A percentile compares a stretch with the other conserved stretches of the same genome.
Evolutionary conservation across 2,329 filamentous ascomycete genomes (phyloP).

Genomic region (Microcera coccophila): DNA sequence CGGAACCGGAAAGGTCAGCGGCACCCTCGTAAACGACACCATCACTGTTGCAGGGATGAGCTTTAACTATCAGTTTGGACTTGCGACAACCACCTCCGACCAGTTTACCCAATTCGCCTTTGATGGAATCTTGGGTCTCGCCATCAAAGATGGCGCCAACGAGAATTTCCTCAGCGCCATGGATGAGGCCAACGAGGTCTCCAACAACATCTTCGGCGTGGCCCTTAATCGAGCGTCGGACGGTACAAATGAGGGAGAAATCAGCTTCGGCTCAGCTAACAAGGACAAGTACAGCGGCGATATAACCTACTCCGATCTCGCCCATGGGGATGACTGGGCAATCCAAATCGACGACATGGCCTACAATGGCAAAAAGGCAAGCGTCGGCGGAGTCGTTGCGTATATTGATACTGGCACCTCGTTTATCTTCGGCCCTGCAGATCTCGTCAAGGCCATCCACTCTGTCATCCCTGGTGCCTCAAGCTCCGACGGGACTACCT

Average conservation of each 20-base stretch:
- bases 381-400: slow-evolving; percentile 55
- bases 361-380: slow-evolving; percentile 55
- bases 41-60: slow-evolving; percentile 63
- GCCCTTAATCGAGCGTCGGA: slow-evolving; percentile 65
- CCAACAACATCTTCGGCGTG: slow-evolving; percentile 65
- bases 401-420: slow-evolving; percentile 85
- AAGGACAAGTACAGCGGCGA: slow-evolving; percentile 62
- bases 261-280: slow-evolving; percentile 73
- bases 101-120: slow-evolving; percentile 78
- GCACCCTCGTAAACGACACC: slow-evolving; percentile 62
- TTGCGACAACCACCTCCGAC: slow-evolving; percentile 66
- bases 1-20: slow-evolving; percentile 70
- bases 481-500: slow-evolving; percentile 58
- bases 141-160: slow-evolving; percentile 55
- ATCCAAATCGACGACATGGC: slow-evolving; percentile 64
- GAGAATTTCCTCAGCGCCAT: slow-evolving; percentile 67
- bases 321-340: slow-evolving; percentile 63
- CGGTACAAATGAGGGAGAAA: slow-evolving; percentile 65
- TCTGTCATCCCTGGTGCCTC: slow-evolving; percentile 59
- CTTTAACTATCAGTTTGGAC: slow-evolving; percentile 64
- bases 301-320: slow-evolving; percentile 61
- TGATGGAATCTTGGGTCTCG: slow-evolving; percentile 81
- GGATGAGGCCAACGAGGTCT: slow-evolving; percentile 51
- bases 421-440: slow-evolving; percentile 67
- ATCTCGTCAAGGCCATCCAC: slow-evolving; percentile 66